Conservation (phyloP, 805 yeast genomes). For the Spathaspora girioi region DNA sequence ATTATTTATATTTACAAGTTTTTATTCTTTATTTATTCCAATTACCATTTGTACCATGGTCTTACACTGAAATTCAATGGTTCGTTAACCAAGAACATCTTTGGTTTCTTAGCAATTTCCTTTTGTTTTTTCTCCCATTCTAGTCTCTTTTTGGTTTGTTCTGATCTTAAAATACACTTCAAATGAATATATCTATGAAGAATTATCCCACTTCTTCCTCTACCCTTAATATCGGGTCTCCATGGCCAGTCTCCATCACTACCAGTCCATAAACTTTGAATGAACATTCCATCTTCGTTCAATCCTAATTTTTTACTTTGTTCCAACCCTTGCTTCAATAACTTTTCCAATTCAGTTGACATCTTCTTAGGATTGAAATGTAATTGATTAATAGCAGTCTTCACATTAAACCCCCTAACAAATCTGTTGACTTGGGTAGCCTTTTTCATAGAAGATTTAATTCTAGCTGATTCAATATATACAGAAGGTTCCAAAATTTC, state of each 20-base stretch:
- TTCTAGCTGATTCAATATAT: conserved; percentile 74
- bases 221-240: conserved; percentile 78
- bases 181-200: conserved; percentile 78
- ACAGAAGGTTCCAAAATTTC: conserved; percentile 84
- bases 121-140: conserved; percentile 55
- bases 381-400: conserved; percentile 84
- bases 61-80: conserved; percentile 41
- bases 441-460: conserved; percentile 86
- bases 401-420: conserved; percentile 65
- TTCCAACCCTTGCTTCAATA: conserved; percentile 67
- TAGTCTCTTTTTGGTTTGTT: conserved; percentile 58
- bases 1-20: neutral
- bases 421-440: conserved; percentile 77
- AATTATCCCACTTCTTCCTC: conserved; percentile 84
- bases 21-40: neutral
- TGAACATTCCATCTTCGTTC: conserved; percentile 58
- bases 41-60: conserved; percentile 40
- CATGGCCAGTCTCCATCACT: conserved; percentile 75
- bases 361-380: conserved; percentile 82
- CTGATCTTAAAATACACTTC: conserved; percentile 68
- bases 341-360: conserved; percentile 72
- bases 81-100: conserved; percentile 42
- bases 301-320: conserved; percentile 63
- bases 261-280: conserved; percentile 87
- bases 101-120: conserved; percentile 49